Conservation (phyloP, 73 alveolate species). For the Tetrahymena borealis region DNA sequence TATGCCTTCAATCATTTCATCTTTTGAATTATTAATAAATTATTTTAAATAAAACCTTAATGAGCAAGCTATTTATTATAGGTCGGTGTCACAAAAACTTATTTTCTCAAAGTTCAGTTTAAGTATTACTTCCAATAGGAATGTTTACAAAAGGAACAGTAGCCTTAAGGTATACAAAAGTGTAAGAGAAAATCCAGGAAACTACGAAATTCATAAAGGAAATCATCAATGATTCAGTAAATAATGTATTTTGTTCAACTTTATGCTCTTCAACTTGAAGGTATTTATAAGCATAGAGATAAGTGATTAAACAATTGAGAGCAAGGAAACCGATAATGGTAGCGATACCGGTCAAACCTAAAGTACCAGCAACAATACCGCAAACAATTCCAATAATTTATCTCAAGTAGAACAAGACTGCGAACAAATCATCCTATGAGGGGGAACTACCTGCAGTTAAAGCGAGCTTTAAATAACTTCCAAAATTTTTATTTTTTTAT, state of each 20-base stretch:
- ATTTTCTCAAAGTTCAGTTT: neutral
- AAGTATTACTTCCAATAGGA: neutral
- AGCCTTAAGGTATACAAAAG: neutral
- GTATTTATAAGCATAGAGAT: neutral
- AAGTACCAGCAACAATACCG: neutral
- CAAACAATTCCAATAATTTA: neutral
- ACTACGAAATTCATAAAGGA: neutral
- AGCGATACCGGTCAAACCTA: neutral
- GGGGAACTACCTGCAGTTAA: neutral
- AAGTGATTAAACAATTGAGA: neutral
- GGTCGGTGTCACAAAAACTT: neutral
- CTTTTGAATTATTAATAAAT: no score
- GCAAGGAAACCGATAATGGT: neutral
- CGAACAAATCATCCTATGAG: neutral
- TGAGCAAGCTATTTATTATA: no score
- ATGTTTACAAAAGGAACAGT: neutral
- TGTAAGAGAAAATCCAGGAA: slow-evolving; percentile 2
- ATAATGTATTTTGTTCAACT: neutral
- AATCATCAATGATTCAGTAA: neutral
- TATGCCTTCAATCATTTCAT: no score
- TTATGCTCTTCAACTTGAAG: neutral
- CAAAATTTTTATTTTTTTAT: neutral
- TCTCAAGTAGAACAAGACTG: neutral
- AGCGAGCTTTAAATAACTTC: neutral
- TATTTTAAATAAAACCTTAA: no score